A percentile compares a stretch with the other conserved stretches of the same genome.
phyloP scores from a whole-genome alignment of 768 basidiomycete species.

The Rhodotorula babjevae region DNA sequence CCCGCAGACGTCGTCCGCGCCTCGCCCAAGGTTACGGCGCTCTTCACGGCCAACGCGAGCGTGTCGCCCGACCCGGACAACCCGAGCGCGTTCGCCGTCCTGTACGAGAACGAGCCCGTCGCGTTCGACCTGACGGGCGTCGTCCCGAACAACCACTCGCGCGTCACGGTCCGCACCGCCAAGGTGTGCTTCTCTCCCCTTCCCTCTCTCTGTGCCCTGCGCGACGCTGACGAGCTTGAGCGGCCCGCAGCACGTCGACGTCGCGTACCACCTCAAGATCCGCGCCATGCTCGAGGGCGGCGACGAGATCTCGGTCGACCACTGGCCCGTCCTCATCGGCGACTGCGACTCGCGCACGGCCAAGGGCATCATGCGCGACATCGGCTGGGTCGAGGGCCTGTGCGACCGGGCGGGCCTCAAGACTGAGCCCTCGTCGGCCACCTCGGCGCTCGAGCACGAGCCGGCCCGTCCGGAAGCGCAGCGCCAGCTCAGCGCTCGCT shows the following conservation, averaged over 20 bases:
- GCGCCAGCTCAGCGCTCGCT: background rate
- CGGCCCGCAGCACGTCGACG: conserved; percentile 27
- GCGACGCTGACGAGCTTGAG: background rate
- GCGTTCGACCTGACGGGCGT: conserved; percentile 11
- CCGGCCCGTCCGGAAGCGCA: background rate
- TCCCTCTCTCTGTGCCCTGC: background rate
- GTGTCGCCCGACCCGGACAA: conserved; percentile 3
- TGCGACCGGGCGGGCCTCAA: conserved; percentile 23
- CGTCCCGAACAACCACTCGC: conserved; percentile 9
- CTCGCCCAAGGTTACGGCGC: background rate
- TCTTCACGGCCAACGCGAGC: conserved; percentile 16
- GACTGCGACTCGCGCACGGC: conserved; percentile 6
- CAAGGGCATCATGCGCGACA: conserved; percentile 26
- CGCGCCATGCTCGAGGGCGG: conserved; percentile 32
- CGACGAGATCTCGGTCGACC: conserved; percentile 30
- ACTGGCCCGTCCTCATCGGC: conserved; percentile 28
- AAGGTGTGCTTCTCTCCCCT: background rate
- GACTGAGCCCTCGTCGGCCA: too few relatives aligned
- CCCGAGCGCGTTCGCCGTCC: conserved; percentile 15
- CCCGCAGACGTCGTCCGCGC: conserved; percentile 13
- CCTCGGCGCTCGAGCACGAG: background rate
- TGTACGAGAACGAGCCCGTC: conserved; percentile 15
- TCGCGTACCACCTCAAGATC: conserved; percentile 31
- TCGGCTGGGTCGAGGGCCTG: conserved; percentile 31
- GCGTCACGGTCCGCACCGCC: conserved; percentile 28